phyloP scores from a whole-genome alignment of 352 stramenopile genomes.

The Aphanomyces euteiches region DNA sequence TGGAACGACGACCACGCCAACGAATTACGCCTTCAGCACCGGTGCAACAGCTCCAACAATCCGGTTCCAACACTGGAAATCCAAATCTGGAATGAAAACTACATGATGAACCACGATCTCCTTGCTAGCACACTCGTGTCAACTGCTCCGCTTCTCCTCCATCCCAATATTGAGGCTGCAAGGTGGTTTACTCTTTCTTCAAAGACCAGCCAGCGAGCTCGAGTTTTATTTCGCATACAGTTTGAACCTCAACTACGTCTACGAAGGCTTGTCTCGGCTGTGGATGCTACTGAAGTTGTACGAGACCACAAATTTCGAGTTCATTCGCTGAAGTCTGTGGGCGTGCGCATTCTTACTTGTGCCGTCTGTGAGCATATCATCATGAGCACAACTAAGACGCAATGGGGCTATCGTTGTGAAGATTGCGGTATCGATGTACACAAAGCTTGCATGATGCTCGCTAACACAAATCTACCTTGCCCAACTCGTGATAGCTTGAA shows the following conservation, averaged over 20 bases:
- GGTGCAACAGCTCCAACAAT: conserved; percentile 87
- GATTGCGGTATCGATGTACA: conserved; percentile 76
- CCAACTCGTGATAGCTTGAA: conserved; percentile 23
- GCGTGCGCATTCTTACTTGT: conserved; percentile 72
- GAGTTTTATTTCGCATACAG: conserved; percentile 20
- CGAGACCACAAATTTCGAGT: conserved; percentile 85
- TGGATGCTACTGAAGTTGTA: conserved; percentile 50
- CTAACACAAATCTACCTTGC: conserved; percentile 71
- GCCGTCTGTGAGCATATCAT: conserved; percentile 78
- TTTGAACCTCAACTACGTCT: conserved; percentile 22
- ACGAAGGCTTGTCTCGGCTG: conserved; percentile 33
- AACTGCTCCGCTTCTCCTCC: conserved; percentile 76
- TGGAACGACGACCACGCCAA: conserved; percentile 75
- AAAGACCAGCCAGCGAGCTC: not conserved
- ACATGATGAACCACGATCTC: conserved; percentile 64
- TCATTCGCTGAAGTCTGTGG: conserved; percentile 81
- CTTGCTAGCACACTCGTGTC: conserved; percentile 74
- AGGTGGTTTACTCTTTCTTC: conserved; percentile 66
- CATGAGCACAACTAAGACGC: conserved; percentile 71
- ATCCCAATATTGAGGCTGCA: conserved; percentile 62
- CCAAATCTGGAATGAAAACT: conserved; percentile 84
- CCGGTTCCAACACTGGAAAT: conserved; percentile 78
- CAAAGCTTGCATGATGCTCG: conserved; percentile 85
- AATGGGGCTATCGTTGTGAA: conserved; percentile 83
- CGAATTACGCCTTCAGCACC: conserved; percentile 78